Evolutionary conservation across 1,139 yeast genomes (phyloP).

Genomic region (Debaryomyces fabryi): DNA sequence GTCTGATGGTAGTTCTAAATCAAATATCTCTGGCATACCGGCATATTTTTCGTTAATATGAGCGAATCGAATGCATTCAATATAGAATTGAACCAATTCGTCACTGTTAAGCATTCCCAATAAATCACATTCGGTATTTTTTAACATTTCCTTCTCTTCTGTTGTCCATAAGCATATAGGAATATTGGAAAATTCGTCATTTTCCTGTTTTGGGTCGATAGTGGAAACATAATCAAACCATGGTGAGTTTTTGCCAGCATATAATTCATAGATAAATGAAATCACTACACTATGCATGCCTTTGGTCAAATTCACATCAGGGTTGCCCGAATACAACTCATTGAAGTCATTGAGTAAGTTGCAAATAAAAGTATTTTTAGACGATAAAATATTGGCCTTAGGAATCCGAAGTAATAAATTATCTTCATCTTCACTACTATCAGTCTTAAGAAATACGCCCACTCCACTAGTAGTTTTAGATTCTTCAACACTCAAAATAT

Average conservation of each 20-base stretch:
- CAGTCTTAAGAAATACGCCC: conserved; percentile 62
- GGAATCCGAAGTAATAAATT: conserved; percentile 48
- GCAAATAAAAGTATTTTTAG: conserved; percentile 65
- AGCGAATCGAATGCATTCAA: conserved; percentile 56
- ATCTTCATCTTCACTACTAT: conserved; percentile 30
- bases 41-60: conserved; percentile 26
- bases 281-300: conserved; percentile 72
- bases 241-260: conserved; percentile 59
- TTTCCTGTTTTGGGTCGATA: conserved; percentile 41
- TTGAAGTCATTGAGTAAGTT: conserved; percentile 65
- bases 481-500: conserved; percentile 43
- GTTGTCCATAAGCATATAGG: conserved; percentile 73
- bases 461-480: conserved; percentile 62
- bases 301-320: conserved; percentile 34
- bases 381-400: conserved; percentile 56
- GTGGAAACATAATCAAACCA: conserved; percentile 71
- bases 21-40: conserved; percentile 43
- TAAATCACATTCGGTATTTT: conserved; percentile 69
- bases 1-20: conserved; percentile 15
- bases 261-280: conserved; percentile 71
- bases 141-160: conserved; percentile 47
- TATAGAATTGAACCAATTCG: conserved; percentile 60
- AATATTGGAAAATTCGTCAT: conserved; percentile 27
- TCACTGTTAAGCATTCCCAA: conserved; percentile 62
- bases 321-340: conserved; percentile 42